Evolutionary conservation across 1,139 yeast genomes (phyloP).

Genomic region (Arxiozyma slooffiae): DNA sequence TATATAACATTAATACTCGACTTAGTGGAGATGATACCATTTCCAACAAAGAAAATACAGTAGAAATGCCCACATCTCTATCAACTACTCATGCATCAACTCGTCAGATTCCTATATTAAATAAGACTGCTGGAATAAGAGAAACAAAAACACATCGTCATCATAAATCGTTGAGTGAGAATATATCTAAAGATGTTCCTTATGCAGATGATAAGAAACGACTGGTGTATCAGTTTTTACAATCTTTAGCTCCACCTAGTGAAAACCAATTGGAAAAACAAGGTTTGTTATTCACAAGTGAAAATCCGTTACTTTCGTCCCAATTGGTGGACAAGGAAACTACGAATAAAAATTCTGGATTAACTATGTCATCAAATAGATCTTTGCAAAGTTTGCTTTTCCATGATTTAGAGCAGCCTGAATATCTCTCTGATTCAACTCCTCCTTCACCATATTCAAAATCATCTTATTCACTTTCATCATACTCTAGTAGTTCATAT

Average conservation of each 20-base stretch:
- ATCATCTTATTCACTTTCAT: constrained; percentile 3
- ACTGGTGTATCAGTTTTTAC: constrained; percentile 13
- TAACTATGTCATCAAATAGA: constrained; percentile 6
- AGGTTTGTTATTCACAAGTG: constrained; percentile 4
- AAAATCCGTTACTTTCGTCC: constrained; percentile 3
- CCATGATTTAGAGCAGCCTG: constrained; percentile 13
- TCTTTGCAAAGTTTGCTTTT: constrained; percentile 17
- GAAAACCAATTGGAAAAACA: constrained; percentile 4
- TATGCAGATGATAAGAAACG: constrained; percentile 12
- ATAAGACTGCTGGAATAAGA: background rate
- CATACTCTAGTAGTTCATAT: constrained; percentile 2
- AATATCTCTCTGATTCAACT: background rate
- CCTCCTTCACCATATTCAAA: constrained; percentile 2
- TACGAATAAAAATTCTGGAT: background rate
- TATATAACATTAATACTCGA: background rate
- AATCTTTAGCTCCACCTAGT: constrained; percentile 13
- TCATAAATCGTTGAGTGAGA: background rate
- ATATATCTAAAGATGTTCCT: background rate
- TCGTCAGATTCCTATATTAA: background rate
- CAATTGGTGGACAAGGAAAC: background rate
- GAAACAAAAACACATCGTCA: background rate
- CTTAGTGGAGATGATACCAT: background rate
- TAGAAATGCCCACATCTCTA: background rate
- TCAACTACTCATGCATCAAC: background rate
- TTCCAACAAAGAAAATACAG: background rate